These are phyloP conservation scores for Crithidia acanthocephali DNA, from an alignment of 208 protist species.

Conservation along the genomic window DNA sequence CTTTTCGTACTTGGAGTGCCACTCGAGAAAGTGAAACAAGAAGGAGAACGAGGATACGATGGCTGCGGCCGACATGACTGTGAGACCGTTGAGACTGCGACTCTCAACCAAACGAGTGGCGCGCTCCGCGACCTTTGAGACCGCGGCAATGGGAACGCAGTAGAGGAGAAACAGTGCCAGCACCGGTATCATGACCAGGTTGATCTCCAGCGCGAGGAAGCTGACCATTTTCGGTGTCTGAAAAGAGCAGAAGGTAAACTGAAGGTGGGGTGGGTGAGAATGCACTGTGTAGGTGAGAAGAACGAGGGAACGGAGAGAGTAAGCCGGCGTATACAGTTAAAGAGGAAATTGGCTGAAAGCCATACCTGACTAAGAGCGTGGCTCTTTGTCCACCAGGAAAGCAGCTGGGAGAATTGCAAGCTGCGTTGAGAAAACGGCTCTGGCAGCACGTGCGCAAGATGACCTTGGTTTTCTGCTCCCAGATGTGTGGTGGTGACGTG, in stretches of 20 bases:
- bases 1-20: conserved; percentile 46
- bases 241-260: neutral
- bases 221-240: conserved; percentile 39
- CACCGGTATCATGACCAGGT: conserved; percentile 56
- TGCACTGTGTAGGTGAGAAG: too few relatives aligned
- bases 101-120: conserved; percentile 41
- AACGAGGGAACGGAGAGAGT: too few relatives aligned
- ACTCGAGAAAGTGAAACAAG: conserved; percentile 52
- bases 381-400: too few relatives aligned
- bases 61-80: conserved; percentile 37
- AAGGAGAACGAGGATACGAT: conserved; percentile 51
- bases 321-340: too few relatives aligned
- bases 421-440: too few relatives aligned
- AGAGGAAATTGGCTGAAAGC: too few relatives aligned
- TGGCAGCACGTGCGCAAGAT: too few relatives aligned
- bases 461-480: too few relatives aligned
- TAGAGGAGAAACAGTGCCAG: conserved; percentile 53
- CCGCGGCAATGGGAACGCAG: conserved; percentile 39
- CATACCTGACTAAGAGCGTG: too few relatives aligned
- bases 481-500: too few relatives aligned
- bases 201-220: conserved; percentile 49
- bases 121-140: conserved; percentile 39
- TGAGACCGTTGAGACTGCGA: conserved; percentile 46
- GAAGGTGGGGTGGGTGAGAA: too few relatives aligned
- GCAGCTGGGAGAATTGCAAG: too few relatives aligned